These are phyloP conservation scores for Syncephalis fuscata DNA, from an alignment of 371 early-diverging fungal species.

Conservation along the genomic window DNA sequence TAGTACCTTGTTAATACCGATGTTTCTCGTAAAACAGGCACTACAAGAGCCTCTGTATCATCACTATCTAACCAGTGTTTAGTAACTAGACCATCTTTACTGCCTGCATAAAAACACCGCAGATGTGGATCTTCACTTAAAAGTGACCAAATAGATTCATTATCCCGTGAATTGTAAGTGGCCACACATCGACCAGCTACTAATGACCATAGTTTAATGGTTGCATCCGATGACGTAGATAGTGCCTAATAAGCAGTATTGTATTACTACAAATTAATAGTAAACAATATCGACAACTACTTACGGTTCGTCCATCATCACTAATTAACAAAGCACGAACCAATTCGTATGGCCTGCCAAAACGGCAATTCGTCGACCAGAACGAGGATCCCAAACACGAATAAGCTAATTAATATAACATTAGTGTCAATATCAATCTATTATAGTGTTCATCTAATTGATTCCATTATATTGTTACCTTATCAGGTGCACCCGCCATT, in stretches of 20 bases:
- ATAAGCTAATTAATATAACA: constrained; percentile 22
- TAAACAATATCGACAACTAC: constrained; percentile 2
- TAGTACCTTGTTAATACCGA: constrained; percentile 66
- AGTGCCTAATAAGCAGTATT: constrained; percentile 27
- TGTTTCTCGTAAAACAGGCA: constrained; percentile 72
- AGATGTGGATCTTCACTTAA: constrained; percentile 69
- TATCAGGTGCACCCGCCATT: constrained; percentile 81
- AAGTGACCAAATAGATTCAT: constrained; percentile 82
- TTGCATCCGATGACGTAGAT: constrained; percentile 81
- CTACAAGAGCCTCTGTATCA: constrained; percentile 4
- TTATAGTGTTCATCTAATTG: no score
- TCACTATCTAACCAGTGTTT: constrained; percentile 15
- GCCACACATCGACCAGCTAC: constrained; percentile 68
- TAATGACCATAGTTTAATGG: constrained; percentile 88
- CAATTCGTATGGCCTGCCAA: constrained; percentile 84
- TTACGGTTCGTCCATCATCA: constrained; percentile 70
- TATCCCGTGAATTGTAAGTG: constrained; percentile 68
- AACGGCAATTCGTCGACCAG: constrained; percentile 49
- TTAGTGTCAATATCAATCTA: no score
- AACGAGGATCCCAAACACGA: constrained; percentile 75
- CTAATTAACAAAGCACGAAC: constrained; percentile 76
- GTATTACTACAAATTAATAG: neutral
- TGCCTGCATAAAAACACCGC: constrained; percentile 79
- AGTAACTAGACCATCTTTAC: constrained; percentile 81
- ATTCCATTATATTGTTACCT: no score